Evolutionary conservation across 2,329 filamentous ascomycete genomes (phyloP), one percentile per base, ranked within the genome.

Genomic region (Aspergillus sp.): DNA sequence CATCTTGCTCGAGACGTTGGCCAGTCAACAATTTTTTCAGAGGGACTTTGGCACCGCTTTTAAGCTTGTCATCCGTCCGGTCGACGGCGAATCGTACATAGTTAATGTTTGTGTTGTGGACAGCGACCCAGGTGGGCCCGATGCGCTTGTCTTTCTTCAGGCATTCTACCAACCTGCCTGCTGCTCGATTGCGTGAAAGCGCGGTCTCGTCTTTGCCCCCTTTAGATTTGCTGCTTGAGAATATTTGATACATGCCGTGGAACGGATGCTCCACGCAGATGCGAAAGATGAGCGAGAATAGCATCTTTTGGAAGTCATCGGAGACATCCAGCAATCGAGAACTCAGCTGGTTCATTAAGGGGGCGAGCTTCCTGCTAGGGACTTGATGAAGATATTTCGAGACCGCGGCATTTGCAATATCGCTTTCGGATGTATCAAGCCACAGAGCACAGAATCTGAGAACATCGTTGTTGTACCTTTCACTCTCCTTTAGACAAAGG

Each of bases 191-290:
- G 52, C 95, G 87, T 4, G 90, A 89, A 20, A 87, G 79, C 0
- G 91, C 90, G 3, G 89, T 85, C 46, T 90, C 86, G 65, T 97
- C 94, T 66, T 90, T 88, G 55, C 82, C 77, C 54, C 75, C 82
- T 67, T 88, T 87, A 54, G 85, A 87, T 67, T 88, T 90, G 49
- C 86, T 87, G 22, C 90, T 88, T 2, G 93, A 91, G 81, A 94
- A 97, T 47, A 99, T 91, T 67, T 98, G 93, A 73, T 99, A 96
- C 87, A 98, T 94, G 52, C 92, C 92, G 72, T 99, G 96, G 73
- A 93, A 96, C 0, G 95, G 96, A 76, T 99, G 95, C 58, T 99
- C 92, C 11, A 85, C 82, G 71, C 94, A 98, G 57, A 99, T 96
- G 9, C 87, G 88, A 69, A 87, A 86, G 4, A 98, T 87, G 18